Conservation (phyloP, 1,139 yeast species). For the Magnusiomyces paraingens region DNA sequence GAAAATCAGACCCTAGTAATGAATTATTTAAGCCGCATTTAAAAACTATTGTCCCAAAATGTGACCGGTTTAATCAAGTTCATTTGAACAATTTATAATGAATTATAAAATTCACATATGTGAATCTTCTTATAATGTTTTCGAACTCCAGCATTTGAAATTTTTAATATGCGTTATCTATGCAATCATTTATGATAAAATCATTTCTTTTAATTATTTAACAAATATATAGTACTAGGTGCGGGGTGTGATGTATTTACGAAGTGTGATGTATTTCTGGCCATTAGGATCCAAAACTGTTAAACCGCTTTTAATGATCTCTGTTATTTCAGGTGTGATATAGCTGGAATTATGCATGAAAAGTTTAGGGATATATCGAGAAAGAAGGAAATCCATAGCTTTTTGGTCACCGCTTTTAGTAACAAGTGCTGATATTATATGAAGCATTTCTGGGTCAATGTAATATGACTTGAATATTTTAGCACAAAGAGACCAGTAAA, state of each 20-base stretch:
- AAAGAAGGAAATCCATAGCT: background rate
- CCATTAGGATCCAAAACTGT: background rate
- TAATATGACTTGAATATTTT: slow-evolving; percentile 18
- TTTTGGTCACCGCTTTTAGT: slow-evolving; percentile 26
- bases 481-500: slow-evolving; percentile 33
- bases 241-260: background rate
- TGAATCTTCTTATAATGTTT: no score
- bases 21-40: no score
- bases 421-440: slow-evolving; percentile 28
- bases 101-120: no score
- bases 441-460: slow-evolving; percentile 23
- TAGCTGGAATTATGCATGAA: background rate
- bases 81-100: no score
- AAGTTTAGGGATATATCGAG: background rate
- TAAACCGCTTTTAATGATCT: background rate
- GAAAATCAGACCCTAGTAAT: no score
- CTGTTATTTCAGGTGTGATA: background rate
- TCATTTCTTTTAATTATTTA: no score
- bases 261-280: background rate
- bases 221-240: background rate
- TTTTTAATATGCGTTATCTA: no score
- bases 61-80: no score
- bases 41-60: no score
- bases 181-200: background rate
- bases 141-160: no score